Percentiles rank a stretch among this genome's conserved stretches.
These are phyloP conservation scores for Blastobotrys arbuscula DNA, from an alignment of 1,139 yeast species.

Conservation along the genomic window DNA sequence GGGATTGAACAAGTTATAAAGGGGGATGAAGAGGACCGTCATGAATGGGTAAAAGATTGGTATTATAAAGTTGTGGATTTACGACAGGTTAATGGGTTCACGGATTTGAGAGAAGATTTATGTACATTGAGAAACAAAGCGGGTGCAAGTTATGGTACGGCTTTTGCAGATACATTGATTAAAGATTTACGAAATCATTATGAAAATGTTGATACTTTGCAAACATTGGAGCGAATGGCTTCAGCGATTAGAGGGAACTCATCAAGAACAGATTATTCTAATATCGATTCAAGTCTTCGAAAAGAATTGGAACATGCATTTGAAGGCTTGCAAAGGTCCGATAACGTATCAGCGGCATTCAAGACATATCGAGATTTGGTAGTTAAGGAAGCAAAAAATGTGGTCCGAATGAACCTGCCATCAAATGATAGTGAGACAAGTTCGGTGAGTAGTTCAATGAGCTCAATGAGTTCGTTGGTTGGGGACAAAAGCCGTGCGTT, in stretches of 20 bases:
- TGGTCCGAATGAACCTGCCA: conserved; percentile 65
- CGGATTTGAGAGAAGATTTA: conserved; percentile 47
- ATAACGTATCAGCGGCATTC: conserved; percentile 60
- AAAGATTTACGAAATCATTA: conserved; percentile 58
- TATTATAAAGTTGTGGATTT: conserved; percentile 49
- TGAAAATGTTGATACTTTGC: conserved; percentile 38
- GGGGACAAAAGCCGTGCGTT: conserved; percentile 35
- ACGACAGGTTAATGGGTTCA: conserved; percentile 52
- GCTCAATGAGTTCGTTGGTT: conserved; percentile 17
- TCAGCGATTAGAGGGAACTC: conserved; percentile 16
- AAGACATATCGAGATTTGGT: conserved; percentile 61
- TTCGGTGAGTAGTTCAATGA: conserved; percentile 26
- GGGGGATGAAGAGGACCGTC: conserved; percentile 39
- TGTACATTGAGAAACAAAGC: conserved; percentile 51
- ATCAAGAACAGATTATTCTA: conserved; percentile 35
- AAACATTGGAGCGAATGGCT: conserved; percentile 47
- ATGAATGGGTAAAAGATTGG: conserved; percentile 40
- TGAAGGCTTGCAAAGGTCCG: conserved; percentile 55
- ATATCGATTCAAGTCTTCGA: conserved; percentile 38
- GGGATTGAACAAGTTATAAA: conserved; percentile 51
- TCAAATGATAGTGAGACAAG: conserved; percentile 28
- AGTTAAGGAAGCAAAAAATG: conserved; percentile 62
- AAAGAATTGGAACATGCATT: conserved; percentile 43
- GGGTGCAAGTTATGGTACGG: conserved; percentile 59
- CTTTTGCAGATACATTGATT: conserved; percentile 51